These are phyloP conservation scores for Geotrichum europaeum DNA, from an alignment of 1,139 yeast genomes.

Conservation along the genomic window DNA sequence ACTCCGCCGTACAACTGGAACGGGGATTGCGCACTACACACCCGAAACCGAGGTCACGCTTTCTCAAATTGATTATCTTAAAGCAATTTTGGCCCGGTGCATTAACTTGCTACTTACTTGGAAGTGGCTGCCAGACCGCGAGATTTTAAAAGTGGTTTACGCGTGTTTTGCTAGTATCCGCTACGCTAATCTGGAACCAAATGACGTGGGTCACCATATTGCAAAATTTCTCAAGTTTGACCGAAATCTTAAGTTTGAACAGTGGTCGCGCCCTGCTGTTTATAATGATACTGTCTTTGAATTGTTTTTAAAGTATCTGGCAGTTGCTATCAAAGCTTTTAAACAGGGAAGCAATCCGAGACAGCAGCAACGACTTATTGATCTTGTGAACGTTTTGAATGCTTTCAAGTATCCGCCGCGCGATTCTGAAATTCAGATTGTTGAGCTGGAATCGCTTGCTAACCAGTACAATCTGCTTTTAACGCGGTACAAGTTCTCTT, in stretches of 20 bases:
- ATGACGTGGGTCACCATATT: slow-evolving; percentile 9
- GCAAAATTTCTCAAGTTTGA: neutral
- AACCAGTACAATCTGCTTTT: slow-evolving; percentile 15
- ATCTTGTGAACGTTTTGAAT: slow-evolving; percentile 14
- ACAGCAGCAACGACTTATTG: slow-evolving; percentile 10
- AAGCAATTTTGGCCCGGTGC: slow-evolving; percentile 13
- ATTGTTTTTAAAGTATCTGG: slow-evolving; percentile 11
- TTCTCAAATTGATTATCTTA: slow-evolving; percentile 5
- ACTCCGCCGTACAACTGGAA: neutral
- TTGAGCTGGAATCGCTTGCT: slow-evolving; percentile 13
- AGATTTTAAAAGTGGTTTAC: slow-evolving; percentile 6
- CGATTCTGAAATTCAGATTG: slow-evolving; percentile 11
- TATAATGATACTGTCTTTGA: slow-evolving; percentile 10
- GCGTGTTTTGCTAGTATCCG: slow-evolving; percentile 10
- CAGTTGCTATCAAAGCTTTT: slow-evolving; percentile 1
- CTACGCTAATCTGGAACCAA: slow-evolving; percentile 15
- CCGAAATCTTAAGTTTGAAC: neutral
- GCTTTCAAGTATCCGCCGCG: slow-evolving; percentile 13
- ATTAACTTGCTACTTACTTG: slow-evolving; percentile 7
- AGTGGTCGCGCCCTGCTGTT: neutral
- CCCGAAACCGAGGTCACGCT: neutral
- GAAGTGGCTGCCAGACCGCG: slow-evolving; percentile 15
- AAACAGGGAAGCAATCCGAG: slow-evolving; percentile 4
- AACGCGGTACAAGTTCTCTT: slow-evolving; percentile 10
- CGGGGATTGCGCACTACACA: neutral